Percentiles rank a stretch among this genome's conserved stretches.
phyloP scores from a whole-genome alignment of 2,329 filamentous ascomycete genomes.

The Penicillium capsulatum region DNA sequence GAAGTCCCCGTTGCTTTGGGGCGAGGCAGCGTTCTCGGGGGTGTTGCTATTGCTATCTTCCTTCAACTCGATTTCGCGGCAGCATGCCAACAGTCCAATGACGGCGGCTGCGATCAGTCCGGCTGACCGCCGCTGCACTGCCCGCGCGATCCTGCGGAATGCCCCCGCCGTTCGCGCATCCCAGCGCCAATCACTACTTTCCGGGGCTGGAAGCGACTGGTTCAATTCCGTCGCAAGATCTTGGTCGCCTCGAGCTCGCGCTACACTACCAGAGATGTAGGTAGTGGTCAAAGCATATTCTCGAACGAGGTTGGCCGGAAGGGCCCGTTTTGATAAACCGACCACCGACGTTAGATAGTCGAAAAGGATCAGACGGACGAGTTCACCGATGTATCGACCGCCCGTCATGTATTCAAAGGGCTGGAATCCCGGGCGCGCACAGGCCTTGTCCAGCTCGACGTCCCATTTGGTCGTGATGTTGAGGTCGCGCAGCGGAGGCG shows the following conservation, averaged over 20 bases:
- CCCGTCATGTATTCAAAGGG: conserved; percentile 82
- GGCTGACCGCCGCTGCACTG: conserved; percentile 68
- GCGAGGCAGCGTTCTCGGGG: conserved; percentile 29
- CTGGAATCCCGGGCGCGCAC: conserved; percentile 70
- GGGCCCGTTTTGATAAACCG: conserved; percentile 32
- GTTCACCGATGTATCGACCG: conserved; percentile 71
- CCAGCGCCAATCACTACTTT: conserved; percentile 56
- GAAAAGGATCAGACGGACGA: conserved; percentile 65
- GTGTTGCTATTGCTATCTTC: conserved; percentile 39
- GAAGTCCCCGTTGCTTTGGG: conserved; percentile 24
- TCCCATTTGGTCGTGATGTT: conserved; percentile 69
- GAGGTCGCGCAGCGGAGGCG: conserved; percentile 58
- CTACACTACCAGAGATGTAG: conserved; percentile 67
- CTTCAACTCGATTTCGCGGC: conserved; percentile 58
- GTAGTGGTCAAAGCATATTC: conserved; percentile 65
- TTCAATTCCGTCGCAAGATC: conserved; percentile 45
- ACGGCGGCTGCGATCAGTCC: conserved; percentile 70
- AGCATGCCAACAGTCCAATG: conserved; percentile 64
- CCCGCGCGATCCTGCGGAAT: conserved; percentile 63
- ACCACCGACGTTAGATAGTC: conserved; percentile 56
- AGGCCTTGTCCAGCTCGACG: conserved; percentile 59
- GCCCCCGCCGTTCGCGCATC: conserved; percentile 55
- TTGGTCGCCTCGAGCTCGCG: conserved; percentile 48
- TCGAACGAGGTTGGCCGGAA: conserved; percentile 55
- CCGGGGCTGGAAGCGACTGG: conserved; percentile 52